These are phyloP conservation scores for Rhodomyrtus tomentosa DNA, from an alignment of 345 rosid genomes.

Conservation along the genomic window DNA sequence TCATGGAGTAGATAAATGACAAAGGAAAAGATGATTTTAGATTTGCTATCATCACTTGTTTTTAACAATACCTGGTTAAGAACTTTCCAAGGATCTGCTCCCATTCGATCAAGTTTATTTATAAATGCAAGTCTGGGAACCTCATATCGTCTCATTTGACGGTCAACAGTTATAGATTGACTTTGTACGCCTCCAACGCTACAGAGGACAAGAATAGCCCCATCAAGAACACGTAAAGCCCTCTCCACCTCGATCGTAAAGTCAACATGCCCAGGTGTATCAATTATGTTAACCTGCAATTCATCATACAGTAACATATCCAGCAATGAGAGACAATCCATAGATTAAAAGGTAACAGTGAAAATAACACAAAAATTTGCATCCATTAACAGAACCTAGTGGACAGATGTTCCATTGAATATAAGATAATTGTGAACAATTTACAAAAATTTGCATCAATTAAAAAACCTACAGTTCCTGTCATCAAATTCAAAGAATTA, in stretches of 20 bases:
- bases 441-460: background rate
- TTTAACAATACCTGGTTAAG: slow-evolving; percentile 56
- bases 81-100: slow-evolving; percentile 99
- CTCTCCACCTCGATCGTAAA: slow-evolving; percentile 99
- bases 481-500: background rate
- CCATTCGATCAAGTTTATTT: slow-evolving; percentile 98
- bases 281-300: slow-evolving; percentile 79
- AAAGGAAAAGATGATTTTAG: background rate
- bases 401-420: background rate
- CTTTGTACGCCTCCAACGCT: slow-evolving; percentile 99
- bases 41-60: background rate
- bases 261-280: slow-evolving; percentile 98
- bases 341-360: background rate
- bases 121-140: slow-evolving; percentile 93
- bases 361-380: background rate
- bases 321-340: background rate
- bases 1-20: background rate
- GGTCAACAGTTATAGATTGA: slow-evolving; percentile 96
- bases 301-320: background rate
- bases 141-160: slow-evolving; percentile 97
- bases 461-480: background rate
- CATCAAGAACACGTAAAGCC: slow-evolving; percentile 91
- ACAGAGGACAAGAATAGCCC: slow-evolving; percentile 88
- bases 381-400: background rate
- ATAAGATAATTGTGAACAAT: background rate